A percentile compares a stretch with the other conserved stretches of the same genome.
Evolutionary conservation across 371 early-diverging fungal species (phyloP).

Genomic region (Mortierella sp.): DNA sequence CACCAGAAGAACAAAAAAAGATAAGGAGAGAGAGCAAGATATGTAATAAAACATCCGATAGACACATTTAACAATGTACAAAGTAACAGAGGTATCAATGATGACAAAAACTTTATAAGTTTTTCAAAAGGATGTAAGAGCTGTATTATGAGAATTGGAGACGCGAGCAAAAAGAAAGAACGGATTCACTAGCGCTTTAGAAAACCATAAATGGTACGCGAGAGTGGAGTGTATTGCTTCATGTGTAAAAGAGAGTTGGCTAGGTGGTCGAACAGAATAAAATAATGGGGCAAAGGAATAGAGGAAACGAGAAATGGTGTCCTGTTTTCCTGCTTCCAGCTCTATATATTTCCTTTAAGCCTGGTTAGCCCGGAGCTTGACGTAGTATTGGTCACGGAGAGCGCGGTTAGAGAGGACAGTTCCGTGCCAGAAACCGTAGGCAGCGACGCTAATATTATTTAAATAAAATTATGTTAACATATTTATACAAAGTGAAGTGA

Average conservation of each 20-base stretch:
- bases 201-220: constrained; percentile 12
- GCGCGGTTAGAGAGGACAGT: constrained; percentile 19
- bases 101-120: neutral
- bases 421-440: constrained; percentile 40
- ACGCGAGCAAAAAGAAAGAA: neutral
- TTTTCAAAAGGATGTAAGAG: neutral
- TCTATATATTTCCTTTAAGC: constrained; percentile 24
- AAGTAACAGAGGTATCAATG: neutral
- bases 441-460: constrained; percentile 18
- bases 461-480: neutral
- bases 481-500: too few species aligned
- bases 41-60: constrained; percentile 4
- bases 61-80: neutral
- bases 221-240: neutral
- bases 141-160: constrained; percentile 6
- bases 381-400: constrained; percentile 22
- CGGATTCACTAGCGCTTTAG: constrained; percentile 7
- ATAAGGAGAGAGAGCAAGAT: neutral
- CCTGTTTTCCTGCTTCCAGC: neutral
- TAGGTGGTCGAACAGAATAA: neutral
- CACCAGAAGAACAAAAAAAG: neutral
- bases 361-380: constrained; percentile 27
- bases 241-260: neutral
- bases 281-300: too few species aligned
- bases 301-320: too few species aligned